Percentiles rank a stretch among this genome's conserved stretches.
Evolutionary conservation across 257 asterid species (phyloP).

Genomic region (Solanum stenotomum): DNA sequence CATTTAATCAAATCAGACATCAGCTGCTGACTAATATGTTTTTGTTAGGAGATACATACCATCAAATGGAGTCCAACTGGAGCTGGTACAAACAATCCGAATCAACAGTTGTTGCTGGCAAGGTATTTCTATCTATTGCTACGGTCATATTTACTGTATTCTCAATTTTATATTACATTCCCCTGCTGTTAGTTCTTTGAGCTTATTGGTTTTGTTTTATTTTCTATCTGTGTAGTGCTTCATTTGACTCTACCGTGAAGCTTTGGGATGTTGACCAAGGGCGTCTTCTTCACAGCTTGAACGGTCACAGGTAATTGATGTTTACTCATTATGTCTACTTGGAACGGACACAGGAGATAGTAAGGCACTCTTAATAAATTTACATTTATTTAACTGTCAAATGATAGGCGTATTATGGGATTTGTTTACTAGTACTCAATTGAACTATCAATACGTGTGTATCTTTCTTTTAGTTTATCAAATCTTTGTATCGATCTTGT

Average conservation of each 20-base stretch:
- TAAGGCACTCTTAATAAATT: background rate
- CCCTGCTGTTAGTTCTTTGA: too few species aligned
- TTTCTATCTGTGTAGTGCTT: constrained; percentile 47
- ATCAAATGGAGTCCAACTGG: constrained; percentile 98
- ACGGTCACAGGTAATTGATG: constrained; percentile 63
- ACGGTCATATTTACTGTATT: background rate
- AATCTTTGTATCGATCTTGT: background rate
- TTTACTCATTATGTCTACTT: background rate
- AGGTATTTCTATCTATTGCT: constrained; percentile 31
- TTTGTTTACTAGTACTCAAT: background rate
- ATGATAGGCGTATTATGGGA: background rate
- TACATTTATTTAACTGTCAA: background rate
- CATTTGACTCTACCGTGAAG: constrained; percentile 90
- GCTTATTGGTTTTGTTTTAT: too few species aligned
- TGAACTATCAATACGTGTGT: background rate
- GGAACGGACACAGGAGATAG: background rate
- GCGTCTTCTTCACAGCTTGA: constrained; percentile 61
- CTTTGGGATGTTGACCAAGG: constrained; percentile 76
- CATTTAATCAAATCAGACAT: background rate
- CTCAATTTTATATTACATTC: background rate
- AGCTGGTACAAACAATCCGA: constrained; percentile 75
- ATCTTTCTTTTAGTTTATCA: background rate
- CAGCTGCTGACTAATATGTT: background rate
- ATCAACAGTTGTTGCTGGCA: constrained; percentile 63
- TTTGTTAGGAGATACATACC: constrained; percentile 70